Evolutionary conservation across 495 filamentous ascomycete genomes (phyloP).

Genomic region (Penicillium riverlandense): DNA sequence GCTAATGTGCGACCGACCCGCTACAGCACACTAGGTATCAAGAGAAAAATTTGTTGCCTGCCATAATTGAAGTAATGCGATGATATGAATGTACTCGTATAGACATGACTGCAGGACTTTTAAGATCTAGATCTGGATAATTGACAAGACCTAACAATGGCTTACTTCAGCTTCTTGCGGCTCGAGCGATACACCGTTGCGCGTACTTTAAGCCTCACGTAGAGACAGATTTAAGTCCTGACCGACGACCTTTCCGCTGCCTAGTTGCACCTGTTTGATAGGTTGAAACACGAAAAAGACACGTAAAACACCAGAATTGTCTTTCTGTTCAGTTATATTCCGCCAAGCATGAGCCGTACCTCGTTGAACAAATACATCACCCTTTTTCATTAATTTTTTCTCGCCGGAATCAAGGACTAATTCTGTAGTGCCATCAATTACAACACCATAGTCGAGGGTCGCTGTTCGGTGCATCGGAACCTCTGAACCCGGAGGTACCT

Average conservation of each 20-base stretch:
- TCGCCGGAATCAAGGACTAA: conserved; percentile 58
- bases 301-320: conserved; percentile 13
- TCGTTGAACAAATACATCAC: conserved; percentile 59
- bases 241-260: conserved; percentile 9
- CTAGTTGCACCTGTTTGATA: conserved; percentile 13
- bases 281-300: conserved; percentile 16
- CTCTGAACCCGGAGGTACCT: conserved; percentile 10
- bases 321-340: conserved; percentile 26
- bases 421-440: conserved; percentile 58
- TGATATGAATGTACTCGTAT: neutral
- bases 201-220: conserved; percentile 8
- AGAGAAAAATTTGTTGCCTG: too few relatives aligned
- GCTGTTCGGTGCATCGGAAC: conserved; percentile 54
- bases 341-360: conserved; percentile 62
- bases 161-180: too few relatives aligned
- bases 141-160: too few relatives aligned
- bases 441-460: conserved; percentile 58
- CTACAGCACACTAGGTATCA: too few relatives aligned
- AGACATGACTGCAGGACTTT: neutral
- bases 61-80: too few relatives aligned
- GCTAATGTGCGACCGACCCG: too few relatives aligned
- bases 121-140: neutral
- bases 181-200: too few relatives aligned
- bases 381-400: conserved; percentile 42
- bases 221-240: conserved; percentile 16